These are phyloP conservation scores for Hygrocybe coccinea DNA, from an alignment of 768 basidiomycete genomes.

Conservation along the genomic window DNA sequence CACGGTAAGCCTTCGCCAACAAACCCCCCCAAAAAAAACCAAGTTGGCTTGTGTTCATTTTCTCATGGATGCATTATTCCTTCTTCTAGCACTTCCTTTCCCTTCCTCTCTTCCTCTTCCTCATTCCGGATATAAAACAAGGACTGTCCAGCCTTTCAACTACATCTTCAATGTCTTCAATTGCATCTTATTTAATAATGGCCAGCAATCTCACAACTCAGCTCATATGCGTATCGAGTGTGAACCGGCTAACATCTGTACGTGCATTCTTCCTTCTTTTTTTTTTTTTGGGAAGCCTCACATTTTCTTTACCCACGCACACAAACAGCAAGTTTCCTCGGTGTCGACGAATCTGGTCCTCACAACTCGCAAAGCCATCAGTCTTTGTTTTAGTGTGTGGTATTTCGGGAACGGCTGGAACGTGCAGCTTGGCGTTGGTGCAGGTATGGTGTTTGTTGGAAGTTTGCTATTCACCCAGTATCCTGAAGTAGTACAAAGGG, in stretches of 20 bases:
- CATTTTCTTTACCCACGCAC: background rate
- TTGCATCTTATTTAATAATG: conserved; percentile 53
- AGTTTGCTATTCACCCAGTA: conserved; percentile 49
- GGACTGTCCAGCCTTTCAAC: conserved; percentile 48
- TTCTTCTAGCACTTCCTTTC: conserved; percentile 64
- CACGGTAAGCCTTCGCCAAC: conserved; percentile 64
- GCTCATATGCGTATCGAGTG: conserved; percentile 76
- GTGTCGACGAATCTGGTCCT: conserved; percentile 79
- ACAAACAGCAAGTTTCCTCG: conserved; percentile 59
- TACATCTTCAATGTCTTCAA: conserved; percentile 27
- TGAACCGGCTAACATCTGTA: conserved; percentile 77
- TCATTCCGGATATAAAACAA: conserved; percentile 51
- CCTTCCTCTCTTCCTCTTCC: conserved; percentile 68
- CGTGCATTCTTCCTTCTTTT: conserved; percentile 20
- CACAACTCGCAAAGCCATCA: conserved; percentile 75
- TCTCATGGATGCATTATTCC: background rate
- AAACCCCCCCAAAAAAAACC: too few species aligned
- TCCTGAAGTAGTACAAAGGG: background rate
- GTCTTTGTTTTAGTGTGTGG: conserved; percentile 78
- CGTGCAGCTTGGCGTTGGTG: conserved; percentile 56
- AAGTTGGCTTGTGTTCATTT: background rate
- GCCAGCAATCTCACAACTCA: conserved; percentile 65
- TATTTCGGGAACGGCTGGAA: conserved; percentile 79
- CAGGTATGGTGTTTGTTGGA: conserved; percentile 68
- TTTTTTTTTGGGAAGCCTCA: conserved; percentile 5